These are phyloP conservation scores for Manihot esculenta DNA, from an alignment of 441 rosid species.

Conservation along the genomic window DNA sequence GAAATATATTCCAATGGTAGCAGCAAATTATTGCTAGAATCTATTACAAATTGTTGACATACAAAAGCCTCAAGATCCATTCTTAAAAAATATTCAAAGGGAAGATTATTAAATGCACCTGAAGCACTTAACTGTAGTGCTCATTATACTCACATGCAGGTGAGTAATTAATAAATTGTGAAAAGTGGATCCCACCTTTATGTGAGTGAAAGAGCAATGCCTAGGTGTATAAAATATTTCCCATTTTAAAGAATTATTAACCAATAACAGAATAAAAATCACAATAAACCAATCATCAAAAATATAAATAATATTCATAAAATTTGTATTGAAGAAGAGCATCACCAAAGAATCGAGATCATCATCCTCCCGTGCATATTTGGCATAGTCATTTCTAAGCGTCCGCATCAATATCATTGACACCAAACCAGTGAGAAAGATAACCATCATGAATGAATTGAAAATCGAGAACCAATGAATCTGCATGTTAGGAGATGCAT, in stretches of 20 bases:
- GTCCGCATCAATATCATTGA: constrained; percentile 98
- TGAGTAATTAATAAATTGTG: no score
- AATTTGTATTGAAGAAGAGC: constrained; percentile 16
- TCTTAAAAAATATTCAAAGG: background rate
- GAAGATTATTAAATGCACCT: no score
- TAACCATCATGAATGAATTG: constrained; percentile 99
- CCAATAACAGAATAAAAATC: background rate
- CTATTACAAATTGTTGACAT: constrained; percentile 2
- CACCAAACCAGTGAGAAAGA: constrained; percentile 96
- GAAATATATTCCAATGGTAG: background rate
- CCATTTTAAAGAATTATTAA: no score
- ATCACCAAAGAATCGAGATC: constrained; percentile 91
- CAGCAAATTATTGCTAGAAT: constrained; percentile 21
- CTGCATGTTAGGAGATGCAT: constrained; percentile 43
- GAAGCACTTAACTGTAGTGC: no score
- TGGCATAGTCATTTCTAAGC: constrained; percentile 94
- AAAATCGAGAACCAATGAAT: constrained; percentile 99
- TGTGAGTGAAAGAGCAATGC: no score
- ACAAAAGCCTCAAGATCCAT: background rate
- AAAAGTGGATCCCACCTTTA: no score
- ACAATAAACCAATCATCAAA: background rate
- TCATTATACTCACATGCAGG: no score
- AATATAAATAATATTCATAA: background rate
- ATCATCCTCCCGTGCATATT: constrained; percentile 97
- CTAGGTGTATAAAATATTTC: no score